These are phyloP conservation scores for Mycosphaerella arachidis DNA, from an alignment of 2,329 filamentous ascomycete genomes.

Conservation along the genomic window DNA sequence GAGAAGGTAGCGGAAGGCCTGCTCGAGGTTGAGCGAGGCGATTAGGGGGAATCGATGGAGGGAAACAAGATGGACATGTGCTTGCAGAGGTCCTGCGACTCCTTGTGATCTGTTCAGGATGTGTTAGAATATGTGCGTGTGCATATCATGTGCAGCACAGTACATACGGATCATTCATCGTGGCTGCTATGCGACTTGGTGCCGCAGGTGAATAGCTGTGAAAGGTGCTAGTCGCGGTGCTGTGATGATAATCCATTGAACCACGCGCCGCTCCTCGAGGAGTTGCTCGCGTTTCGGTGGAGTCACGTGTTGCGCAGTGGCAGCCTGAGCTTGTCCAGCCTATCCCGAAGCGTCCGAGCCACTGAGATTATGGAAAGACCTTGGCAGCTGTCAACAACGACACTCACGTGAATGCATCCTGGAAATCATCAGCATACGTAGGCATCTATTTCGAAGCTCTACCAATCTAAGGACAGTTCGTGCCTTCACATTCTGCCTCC, in stretches of 20 bases:
- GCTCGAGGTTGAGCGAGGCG: conserved; percentile 65
- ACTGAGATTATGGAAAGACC: too few species aligned
- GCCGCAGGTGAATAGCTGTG: background rate
- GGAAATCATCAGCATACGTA: too few species aligned
- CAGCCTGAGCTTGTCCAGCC: too few species aligned
- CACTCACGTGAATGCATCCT: too few species aligned
- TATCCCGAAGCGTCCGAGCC: too few species aligned
- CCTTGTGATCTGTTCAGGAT: conserved; percentile 17
- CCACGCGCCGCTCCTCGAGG: background rate
- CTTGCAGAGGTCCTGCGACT: conserved; percentile 21
- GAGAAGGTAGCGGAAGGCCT: conserved; percentile 78
- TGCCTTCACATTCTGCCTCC: too few species aligned
- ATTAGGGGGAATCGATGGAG: conserved; percentile 73
- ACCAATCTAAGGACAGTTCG: too few species aligned
- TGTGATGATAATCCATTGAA: background rate
- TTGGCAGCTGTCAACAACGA: too few species aligned
- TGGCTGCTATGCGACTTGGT: conserved; percentile 12
- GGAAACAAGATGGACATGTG: conserved; percentile 83
- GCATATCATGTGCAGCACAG: background rate
- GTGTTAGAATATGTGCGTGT: conserved; percentile 6
- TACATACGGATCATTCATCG: background rate
- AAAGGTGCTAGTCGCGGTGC: background rate
- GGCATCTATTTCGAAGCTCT: too few species aligned
- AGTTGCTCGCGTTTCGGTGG: too few species aligned
- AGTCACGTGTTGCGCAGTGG: background rate